phyloP scores from a whole-genome alignment of 768 basidiomycete species.

The Podaxis pistillaris region DNA sequence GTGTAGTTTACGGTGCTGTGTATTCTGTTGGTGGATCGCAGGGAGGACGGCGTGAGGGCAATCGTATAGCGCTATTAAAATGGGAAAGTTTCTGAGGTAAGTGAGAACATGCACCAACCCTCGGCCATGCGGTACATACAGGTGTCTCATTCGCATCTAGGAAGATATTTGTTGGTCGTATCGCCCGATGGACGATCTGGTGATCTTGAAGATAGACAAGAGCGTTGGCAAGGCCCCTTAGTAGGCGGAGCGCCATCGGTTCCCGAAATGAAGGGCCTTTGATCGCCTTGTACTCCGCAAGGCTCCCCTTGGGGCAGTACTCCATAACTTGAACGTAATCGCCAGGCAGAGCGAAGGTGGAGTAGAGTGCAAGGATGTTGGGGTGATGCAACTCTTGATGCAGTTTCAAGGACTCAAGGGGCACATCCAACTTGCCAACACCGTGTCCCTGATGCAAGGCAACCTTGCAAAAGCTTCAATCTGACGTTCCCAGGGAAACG shows the following conservation, averaged over 20 bases:
- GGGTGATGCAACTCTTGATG: slow-evolving; percentile 49
- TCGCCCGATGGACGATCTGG: slow-evolving; percentile 41
- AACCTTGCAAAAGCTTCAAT: background rate
- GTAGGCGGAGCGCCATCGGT: slow-evolving; percentile 34
- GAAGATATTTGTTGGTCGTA: slow-evolving; percentile 38
- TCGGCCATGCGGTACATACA: slow-evolving; percentile 27
- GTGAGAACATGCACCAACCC: background rate
- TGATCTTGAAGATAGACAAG: slow-evolving; percentile 42
- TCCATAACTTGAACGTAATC: slow-evolving; percentile 42
- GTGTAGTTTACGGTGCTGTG: slow-evolving; percentile 38
- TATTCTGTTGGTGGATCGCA: slow-evolving; percentile 18
- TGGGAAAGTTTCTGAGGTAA: slow-evolving; percentile 41
- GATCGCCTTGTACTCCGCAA: slow-evolving; percentile 29
- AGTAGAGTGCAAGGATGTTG: slow-evolving; percentile 45
- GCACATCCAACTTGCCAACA: slow-evolving; percentile 44
- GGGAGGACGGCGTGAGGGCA: slow-evolving; percentile 24
- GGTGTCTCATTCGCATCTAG: slow-evolving; percentile 37
- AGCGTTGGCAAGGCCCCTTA: slow-evolving; percentile 39
- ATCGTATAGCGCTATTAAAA: slow-evolving; percentile 35
- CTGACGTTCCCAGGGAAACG: slow-evolving; percentile 3
- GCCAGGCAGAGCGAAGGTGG: slow-evolving; percentile 31
- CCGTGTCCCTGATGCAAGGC: background rate
- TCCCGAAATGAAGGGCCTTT: slow-evolving; percentile 28
- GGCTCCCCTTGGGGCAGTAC: slow-evolving; percentile 39
- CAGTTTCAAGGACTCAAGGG: slow-evolving; percentile 19